phyloP scores from a whole-genome alignment of 768 basidiomycete species.

The Chalciporus sphaerocephalus region DNA sequence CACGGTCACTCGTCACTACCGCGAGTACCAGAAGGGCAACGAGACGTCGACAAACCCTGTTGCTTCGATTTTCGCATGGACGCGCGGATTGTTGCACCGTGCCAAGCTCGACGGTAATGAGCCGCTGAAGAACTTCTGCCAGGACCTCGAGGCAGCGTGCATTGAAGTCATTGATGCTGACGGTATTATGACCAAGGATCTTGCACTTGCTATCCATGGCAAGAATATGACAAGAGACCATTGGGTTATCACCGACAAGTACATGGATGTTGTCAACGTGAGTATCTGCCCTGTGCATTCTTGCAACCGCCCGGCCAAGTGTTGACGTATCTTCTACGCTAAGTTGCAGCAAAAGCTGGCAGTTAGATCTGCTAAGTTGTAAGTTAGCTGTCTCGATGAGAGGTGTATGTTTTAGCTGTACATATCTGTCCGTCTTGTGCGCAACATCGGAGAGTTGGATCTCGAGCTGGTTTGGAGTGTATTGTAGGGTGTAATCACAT shows the following conservation, averaged over 20 bases:
- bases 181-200: conserved; percentile 94
- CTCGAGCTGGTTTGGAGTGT: conserved; percentile 8
- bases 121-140: conserved; percentile 66
- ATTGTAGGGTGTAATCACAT: conserved; percentile 14
- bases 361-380: conserved; percentile 22
- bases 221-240: conserved; percentile 88
- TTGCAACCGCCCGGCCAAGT: not conserved
- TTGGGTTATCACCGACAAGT: conserved; percentile 93
- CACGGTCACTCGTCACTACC: conserved; percentile 95
- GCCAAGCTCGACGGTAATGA: conserved; percentile 89
- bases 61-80: conserved; percentile 98
- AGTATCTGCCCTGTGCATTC: too few relatives aligned
- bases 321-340: conserved; percentile 30
- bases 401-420: conserved; percentile 11
- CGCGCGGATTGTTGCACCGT: conserved; percentile 87
- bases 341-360: conserved; percentile 45
- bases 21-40: conserved; percentile 94
- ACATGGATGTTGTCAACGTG: conserved; percentile 91
- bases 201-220: conserved; percentile 91
- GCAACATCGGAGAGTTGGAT: conserved; percentile 11
- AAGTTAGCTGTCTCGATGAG: conserved; percentile 8
- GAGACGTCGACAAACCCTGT: conserved; percentile 99
- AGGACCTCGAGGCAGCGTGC: conserved; percentile 80
- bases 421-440: conserved; percentile 14
- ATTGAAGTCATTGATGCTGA: conserved; percentile 89